Base-by-base conservation (phyloP, 2,329 filamentous ascomycete species). In the Colletotrichum siamense region DNA sequence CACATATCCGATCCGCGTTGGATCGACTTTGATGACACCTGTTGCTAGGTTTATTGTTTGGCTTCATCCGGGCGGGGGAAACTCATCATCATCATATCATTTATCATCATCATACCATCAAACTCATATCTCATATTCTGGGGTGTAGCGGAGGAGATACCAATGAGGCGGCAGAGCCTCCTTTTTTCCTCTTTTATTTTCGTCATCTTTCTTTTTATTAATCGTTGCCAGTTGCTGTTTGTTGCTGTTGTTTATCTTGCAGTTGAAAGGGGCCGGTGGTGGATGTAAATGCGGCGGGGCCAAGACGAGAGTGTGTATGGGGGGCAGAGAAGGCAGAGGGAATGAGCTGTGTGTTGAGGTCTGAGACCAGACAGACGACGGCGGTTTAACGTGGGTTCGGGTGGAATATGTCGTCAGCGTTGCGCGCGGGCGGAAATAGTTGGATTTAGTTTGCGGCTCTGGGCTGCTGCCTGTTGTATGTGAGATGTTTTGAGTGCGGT, bases 121-220 rank as follows among this genome's bases (percentile, higher is more conserved):
- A 69, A 44, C 22, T 36, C 28, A 65, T 59, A 59, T 59, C 52
- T 61, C 66, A 44, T 44, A 44, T 69, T 39, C 55, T 24, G 71
- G 69, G 55, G 39, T 55, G n/a, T 65, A 55, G 73, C 22, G 75
- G 75, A 75, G 75, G 75, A 77, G 68, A 77, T 75, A 77, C 75
- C 75, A 77, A 22, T 32, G 61, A 66, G 69, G 65, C 30, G 24
- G 44, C 30, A 57, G 22, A 28, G 26, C 15, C 44, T 52, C 65
- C n/a, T 32, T 68, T 10, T 68, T 18, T 30, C 34, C 30, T 32
- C n/a, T 34, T n/a, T 62, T 24, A 28, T 59, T 26, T 52, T 30
- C 49, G 16, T 64, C 61, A 24, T 36, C 9, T 26, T 62, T 62
- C 32, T 24, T 32, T 62, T 36, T 7, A 22, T n/a, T 52, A 22